phyloP scores from a whole-genome alignment of 768 basidiomycete species.

The Cystofilobasidium bisporidii region DNA sequence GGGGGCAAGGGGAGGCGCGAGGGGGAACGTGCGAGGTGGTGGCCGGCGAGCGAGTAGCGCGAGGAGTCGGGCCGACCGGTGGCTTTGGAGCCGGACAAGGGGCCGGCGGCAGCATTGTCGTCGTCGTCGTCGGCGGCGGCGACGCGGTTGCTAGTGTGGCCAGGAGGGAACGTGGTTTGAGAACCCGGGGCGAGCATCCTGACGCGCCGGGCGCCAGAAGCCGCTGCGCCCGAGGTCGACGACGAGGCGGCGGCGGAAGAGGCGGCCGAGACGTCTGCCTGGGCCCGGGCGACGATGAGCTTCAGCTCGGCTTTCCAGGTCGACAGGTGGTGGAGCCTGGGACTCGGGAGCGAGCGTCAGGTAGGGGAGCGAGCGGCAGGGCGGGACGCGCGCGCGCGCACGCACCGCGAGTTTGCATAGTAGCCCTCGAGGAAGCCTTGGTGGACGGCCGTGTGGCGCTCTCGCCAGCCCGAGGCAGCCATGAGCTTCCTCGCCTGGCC shows the following conservation, averaged over 20 bases:
- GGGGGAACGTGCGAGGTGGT: too few species aligned
- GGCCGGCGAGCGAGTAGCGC: too few species aligned
- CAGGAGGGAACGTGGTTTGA: too few species aligned
- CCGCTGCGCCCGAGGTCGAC: too few species aligned
- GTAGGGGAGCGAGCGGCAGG: neutral
- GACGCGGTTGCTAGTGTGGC: too few species aligned
- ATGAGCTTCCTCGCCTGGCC: conserved; percentile 42
- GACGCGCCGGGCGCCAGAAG: neutral
- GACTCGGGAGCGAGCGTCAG: neutral
- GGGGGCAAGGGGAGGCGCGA: neutral
- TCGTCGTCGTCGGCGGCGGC: too few species aligned
- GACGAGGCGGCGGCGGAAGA: neutral
- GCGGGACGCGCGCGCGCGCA: neutral
- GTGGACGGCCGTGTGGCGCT: conserved; percentile 73
- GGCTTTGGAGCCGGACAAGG: too few species aligned
- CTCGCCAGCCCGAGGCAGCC: conserved; percentile 74
- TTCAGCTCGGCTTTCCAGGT: conserved; percentile 88
- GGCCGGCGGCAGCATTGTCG: too few species aligned
- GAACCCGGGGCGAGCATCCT: neutral
- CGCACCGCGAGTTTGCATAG: conserved; percentile 49
- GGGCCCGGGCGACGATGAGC: conserved; percentile 66
- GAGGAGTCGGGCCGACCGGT: too few species aligned
- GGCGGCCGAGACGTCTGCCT: conserved; percentile 45
- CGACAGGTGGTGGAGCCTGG: conserved; percentile 77
- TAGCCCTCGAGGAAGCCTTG: conserved; percentile 74